Base-by-base conservation (phyloP, 1,139 yeast genomes). In the Kodamaea sp. region DNA sequence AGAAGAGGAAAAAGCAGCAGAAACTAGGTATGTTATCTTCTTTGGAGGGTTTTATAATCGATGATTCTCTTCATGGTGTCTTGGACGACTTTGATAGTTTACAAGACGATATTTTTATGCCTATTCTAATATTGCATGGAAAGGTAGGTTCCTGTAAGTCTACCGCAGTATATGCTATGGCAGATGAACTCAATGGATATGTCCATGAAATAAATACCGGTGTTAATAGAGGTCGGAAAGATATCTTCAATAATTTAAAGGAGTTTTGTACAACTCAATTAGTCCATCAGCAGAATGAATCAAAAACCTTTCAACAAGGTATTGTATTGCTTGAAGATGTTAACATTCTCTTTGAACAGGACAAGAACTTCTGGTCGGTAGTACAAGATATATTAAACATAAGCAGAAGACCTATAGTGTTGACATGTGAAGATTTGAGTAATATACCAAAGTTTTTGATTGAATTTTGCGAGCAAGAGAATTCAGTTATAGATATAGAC, bases 191-290 rank as follows among this genome's bases (percentile, higher is more conserved):
- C 6, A 67, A 70, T 22, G 92, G 94, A 0, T 85, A 81, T 49
- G 85, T 90, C 1, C 83, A 86, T 55, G 98, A 92, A 56, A 72
- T 90, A 29, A 88, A 87, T 55, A 69, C 92, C 0, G 79, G 90
- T 8, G 81, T 78, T 50, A 68, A 78, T 30, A 69, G 97, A 50
- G 78, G 92, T 1, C 76, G 84, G 32, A 84, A 79, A 52, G 92
- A 86, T 45, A 74, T 90, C 15, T 64, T 71, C 42, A 75, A 79
- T 24, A 75, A 74, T 28, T 66, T 92, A 33, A 82, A 77, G 39
- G 97, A 94, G 51, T 74, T 88, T 41, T 81, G 94, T 41, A 90
- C 96, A 3, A 84, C 95, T 0, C 92, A 88, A 44, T 65, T 85
- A 36, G 92, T 92, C 1, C 88, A 84, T 53, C 50, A 55, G 31